phyloP scores from a whole-genome alignment of 2,329 filamentous ascomycete genomes.

The Calonectria leucothoes region DNA sequence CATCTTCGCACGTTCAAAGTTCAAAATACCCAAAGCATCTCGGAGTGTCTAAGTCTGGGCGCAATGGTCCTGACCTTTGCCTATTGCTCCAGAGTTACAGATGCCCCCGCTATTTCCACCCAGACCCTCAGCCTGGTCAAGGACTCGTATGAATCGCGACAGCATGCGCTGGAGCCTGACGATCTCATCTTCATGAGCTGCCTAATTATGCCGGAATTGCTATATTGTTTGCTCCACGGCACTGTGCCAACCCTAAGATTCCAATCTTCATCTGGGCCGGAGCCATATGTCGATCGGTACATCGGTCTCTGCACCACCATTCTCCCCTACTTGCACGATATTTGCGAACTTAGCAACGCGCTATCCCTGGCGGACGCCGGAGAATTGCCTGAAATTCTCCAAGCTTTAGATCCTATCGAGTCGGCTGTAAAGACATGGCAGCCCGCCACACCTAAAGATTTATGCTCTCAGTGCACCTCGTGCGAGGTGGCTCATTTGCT shows the following conservation, averaged over 20 bases:
- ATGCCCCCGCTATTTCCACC: slow-evolving; percentile 28
- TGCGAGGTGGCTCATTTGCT: neutral
- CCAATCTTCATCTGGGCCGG: slow-evolving; percentile 1
- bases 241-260: slow-evolving; percentile 36
- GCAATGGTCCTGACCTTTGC: slow-evolving; percentile 33
- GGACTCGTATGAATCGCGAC: slow-evolving; percentile 26
- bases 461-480: neutral
- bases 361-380: neutral
- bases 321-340: slow-evolving; percentile 39
- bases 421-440: neutral
- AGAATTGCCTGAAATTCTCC: slow-evolving; percentile 5
- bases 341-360: slow-evolving; percentile 38
- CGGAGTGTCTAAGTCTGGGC: slow-evolving; percentile 34
- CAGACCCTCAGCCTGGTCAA: slow-evolving; percentile 35
- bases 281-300: slow-evolving; percentile 38
- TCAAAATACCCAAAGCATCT: slow-evolving; percentile 3
- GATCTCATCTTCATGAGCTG: slow-evolving; percentile 34
- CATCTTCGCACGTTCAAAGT: neutral
- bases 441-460: neutral
- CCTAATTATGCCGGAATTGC: slow-evolving; percentile 37
- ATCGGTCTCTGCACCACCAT: slow-evolving; percentile 38
- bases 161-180: neutral
- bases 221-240: slow-evolving; percentile 37
- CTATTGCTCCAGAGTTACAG: slow-evolving; percentile 19
- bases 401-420: neutral